Evolutionary conservation across 192 early-diverging fungal species (phyloP), one percentile per base, ranked within the genome.

Genomic region (Spinellus fusiger): DNA sequence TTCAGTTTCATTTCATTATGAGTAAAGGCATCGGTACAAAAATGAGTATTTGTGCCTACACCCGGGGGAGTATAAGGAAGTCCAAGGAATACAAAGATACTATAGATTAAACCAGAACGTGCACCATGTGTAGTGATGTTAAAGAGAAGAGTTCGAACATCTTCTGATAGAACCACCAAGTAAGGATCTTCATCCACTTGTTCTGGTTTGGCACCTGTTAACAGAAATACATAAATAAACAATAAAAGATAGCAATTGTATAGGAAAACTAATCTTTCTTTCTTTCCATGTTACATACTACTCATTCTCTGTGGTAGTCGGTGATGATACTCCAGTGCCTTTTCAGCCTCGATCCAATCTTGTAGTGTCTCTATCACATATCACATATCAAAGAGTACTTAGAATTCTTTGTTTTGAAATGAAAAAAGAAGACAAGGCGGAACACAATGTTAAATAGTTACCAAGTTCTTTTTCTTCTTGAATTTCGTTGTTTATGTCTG

Each of bases 91-190:
- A 58, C 66, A 54, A 81, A 73, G 15, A 79, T 61, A n/a, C 75
- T 71, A 28, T 81, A 79, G 5, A 81, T 54, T 40, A 81, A 65
- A 26, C 75, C 67, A 15, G 46, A 56, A 15, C 64, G 52, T 3
- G 77, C 74, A 31, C 71, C 71, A n/a, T 49, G n/a, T 0, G 80
- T 69, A 22, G 71, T 70, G 1, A 81, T 59, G 9, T 68, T 52
- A 18, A 75, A 74, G 26, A 84, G 61, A 6, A 77, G 76, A 0
- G 68, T 63, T 5, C 56, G 68, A 9, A 81, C 69, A 53, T 84
- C 82, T 26, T 84, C 77, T 54, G 81, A 84, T 26, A 84, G 61
- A 10, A 75, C 61, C 8, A 80, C 65, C 20, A 68, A 70, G 47
- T 73, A 84, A 0, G 82, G 79, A 58, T 84, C 82, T 15, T 84